phyloP scores from a whole-genome alignment of 495 filamentous ascomycete species.

The Aspergillus asperescens region DNA sequence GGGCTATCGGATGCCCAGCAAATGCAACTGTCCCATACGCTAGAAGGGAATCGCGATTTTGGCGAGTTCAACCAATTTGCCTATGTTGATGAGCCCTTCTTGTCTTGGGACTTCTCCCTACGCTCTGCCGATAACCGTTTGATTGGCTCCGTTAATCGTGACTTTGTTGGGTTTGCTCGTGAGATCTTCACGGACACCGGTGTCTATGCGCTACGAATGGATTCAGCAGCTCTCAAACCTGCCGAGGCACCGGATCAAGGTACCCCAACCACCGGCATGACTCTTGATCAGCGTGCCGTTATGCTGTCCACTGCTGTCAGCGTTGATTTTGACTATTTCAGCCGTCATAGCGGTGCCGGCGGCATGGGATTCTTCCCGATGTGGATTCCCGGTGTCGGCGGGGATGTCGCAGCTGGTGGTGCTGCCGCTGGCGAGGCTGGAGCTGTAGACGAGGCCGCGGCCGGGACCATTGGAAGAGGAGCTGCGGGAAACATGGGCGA shows the following conservation, averaged over 20 bases:
- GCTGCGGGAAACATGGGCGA: constrained; percentile 38
- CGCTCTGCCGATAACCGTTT: constrained; percentile 40
- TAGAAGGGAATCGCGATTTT: constrained; percentile 24
- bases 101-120: constrained; percentile 57
- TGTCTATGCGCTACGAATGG: constrained; percentile 65
- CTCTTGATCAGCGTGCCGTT: constrained; percentile 64
- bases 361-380: constrained; percentile 53
- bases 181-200: constrained; percentile 70
- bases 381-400: constrained; percentile 53
- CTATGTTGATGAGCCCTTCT: constrained; percentile 51
- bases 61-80: constrained; percentile 59
- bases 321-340: constrained; percentile 72
- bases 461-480: constrained; percentile 29
- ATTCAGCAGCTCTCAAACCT: constrained; percentile 47
- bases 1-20: constrained; percentile 47
- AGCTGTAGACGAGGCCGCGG: constrained; percentile 39
- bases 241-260: constrained; percentile 29
- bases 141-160: constrained; percentile 61
- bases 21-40: constrained; percentile 33
- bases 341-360: constrained; percentile 49
- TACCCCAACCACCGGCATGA: constrained; percentile 47
- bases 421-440: constrained; percentile 39
- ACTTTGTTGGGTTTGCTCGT: constrained; percentile 63
- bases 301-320: constrained; percentile 69
- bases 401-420: constrained; percentile 43